Base-by-base conservation (phyloP, 192 early-diverging fungal genomes). In the Podila minutissima region DNA sequence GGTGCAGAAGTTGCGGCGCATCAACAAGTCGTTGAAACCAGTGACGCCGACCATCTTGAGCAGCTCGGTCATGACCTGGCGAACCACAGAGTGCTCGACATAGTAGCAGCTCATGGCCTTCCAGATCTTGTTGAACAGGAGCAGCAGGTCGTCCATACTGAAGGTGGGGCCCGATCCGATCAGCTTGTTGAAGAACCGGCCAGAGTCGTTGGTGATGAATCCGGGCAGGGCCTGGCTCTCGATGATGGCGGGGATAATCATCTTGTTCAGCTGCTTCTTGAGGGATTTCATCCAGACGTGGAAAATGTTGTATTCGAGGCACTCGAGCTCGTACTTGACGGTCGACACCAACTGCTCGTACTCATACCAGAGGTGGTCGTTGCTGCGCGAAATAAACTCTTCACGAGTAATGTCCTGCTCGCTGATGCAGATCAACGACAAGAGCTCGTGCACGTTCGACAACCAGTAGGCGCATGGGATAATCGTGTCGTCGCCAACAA, bases 211-310 rank as follows among this genome's bases (percentile, higher is more conserved):
- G 62, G 96, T 91, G 72, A 95, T 94, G 83, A 97, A 98, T 29
- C 97, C 97, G 5, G 96, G 96, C 48, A 98, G 85, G 2, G 94
- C 94, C 84, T 99, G 96, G 83, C 94, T 93, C 83, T 99, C 97
- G 37, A 99, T 96, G 24, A 99, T 92, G 41, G 96, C 96, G 3
- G 97, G 97, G 37, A 99, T 94, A 74, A 97, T 94, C 90, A 98
- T 95, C 87, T 97, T 96, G 67, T 87, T 88, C 32, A 99, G 87
- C 15, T 94, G 91, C 86, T 98, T 99, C 85, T 98, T 97, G 79
- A 98, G 89, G 60, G 97, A 95, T 84, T 96, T 97, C 91, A 98
- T 95, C 97, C 97, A 98, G 13, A 95, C 95, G 86, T 96, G 96
- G 89, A 96, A 98, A 66, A 98, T 97, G 69, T 97, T 95, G 49